A percentile compares a stretch with the other conserved stretches of the same genome.
phyloP scores from a whole-genome alignment of 257 asterid species.

The Lycium barbarum region DNA sequence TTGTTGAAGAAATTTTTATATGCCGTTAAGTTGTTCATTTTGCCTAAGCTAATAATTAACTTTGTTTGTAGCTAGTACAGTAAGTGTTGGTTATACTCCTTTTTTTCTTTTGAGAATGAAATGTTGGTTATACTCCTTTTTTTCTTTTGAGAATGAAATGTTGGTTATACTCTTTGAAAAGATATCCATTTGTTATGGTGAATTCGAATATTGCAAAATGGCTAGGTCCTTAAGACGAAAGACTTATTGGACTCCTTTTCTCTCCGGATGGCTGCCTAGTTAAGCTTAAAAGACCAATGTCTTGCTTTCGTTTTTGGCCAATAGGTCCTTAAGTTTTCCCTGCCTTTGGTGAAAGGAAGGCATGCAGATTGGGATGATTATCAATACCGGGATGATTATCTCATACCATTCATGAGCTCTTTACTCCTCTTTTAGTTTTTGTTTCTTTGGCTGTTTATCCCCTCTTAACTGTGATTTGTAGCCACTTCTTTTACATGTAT shows the following conservation, averaged over 20 bases:
- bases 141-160: too few species aligned
- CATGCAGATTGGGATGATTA: background rate
- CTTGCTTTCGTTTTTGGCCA: background rate
- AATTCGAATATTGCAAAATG: background rate
- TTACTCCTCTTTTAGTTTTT: background rate
- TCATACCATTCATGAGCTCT: background rate
- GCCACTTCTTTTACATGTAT: background rate
- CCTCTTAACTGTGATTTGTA: too few species aligned
- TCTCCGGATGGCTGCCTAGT: background rate
- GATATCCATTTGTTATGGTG: background rate
- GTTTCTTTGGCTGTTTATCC: background rate
- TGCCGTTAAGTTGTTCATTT: background rate
- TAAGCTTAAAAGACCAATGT: background rate
- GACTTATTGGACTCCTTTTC: conserved; percentile 5
- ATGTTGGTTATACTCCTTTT: too few species aligned
- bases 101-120: too few species aligned
- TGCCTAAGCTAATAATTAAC: conserved; percentile 6
- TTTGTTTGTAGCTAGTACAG: conserved; percentile 4
- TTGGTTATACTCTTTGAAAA: too few species aligned
- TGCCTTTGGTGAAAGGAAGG: background rate
- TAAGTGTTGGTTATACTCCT: background rate
- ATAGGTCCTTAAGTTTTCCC: conserved; percentile 12
- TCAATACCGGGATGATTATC: background rate
- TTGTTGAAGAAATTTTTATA: background rate
- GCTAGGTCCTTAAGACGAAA: background rate